A percentile compares a stretch with the other conserved stretches of the same genome.
phyloP scores from a whole-genome alignment of 768 basidiomycete genomes.

The Omphalotus guepiniiformis region DNA sequence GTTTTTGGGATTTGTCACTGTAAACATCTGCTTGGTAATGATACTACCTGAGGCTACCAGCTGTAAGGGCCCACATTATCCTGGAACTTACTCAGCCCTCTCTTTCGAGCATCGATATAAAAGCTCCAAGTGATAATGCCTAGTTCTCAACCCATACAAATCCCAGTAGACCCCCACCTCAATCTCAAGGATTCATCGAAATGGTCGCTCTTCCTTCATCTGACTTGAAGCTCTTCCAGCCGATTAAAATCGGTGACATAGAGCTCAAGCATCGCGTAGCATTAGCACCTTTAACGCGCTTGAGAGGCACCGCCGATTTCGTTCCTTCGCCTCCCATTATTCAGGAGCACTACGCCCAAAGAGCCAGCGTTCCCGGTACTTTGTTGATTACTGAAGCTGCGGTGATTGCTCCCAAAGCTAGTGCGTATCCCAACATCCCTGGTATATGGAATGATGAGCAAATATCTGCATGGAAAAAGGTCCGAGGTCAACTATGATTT shows the following conservation, averaged over 20 bases:
- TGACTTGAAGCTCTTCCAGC: constrained; percentile 32
- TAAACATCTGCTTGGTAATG: no score
- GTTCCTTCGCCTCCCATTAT: constrained; percentile 27
- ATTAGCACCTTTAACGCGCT: constrained; percentile 42
- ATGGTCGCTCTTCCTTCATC: no score
- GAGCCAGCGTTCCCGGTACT: constrained; percentile 24
- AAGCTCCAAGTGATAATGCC: no score
- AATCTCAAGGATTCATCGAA: no score
- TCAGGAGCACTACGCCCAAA: constrained; percentile 24
- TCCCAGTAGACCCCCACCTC: no score
- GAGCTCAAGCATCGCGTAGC: constrained; percentile 41
- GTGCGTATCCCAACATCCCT: constrained; percentile 29
- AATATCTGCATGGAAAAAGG: constrained; percentile 40
- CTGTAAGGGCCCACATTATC: no score
- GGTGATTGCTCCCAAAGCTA: constrained; percentile 26
- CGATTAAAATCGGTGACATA: constrained; percentile 31
- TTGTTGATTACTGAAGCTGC: constrained; percentile 38
- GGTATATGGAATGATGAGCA: constrained; percentile 43
- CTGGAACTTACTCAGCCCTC: no score
- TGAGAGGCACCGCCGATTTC: constrained; percentile 28
- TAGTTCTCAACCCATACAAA: no score
- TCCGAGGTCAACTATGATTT: constrained; percentile 7
- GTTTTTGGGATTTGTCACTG: no score
- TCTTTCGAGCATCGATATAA: no score
- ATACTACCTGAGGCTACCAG: no score